Evolutionary conservation across 2,329 filamentous ascomycete species (phyloP), one percentile per base, ranked within the genome.

Genomic region (Boeremia lycopersici): DNA sequence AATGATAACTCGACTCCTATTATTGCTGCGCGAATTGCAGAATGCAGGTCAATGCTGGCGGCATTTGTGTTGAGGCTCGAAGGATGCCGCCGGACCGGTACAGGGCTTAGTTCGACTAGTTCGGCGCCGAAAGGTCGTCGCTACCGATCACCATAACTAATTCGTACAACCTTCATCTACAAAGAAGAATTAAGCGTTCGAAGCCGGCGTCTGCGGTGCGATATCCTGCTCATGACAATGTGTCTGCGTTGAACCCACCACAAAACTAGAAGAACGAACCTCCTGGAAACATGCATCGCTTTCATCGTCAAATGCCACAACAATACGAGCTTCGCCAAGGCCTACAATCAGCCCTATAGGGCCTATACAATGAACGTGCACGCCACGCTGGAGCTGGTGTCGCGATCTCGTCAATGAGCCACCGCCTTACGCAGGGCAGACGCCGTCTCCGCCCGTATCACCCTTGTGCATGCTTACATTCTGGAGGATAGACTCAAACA

Each of bases 341-440:
- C n/a, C 15, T 26, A 25, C 15, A 13, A 13, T n/a, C 39, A 43
- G 33, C 39, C 31, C 43, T 34, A 15, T 28, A 23, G 19, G 19
- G 19, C 19, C 19, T 23, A 23, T 23, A 23, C 17, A 5, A 39
- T 33, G 31, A 26, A 8, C 3, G 8, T 34, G 25, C 15, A 36
- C 41, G 45, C 35, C 35, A 45, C 29, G 25, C 31, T 12, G 35
- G 41, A 29, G 40, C 51, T 35, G 17, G 29, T 15, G 12, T 33
- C 38, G 34, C 28, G 26, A 11, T 11, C 12, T 15, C 15, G 23
- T n/a, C 29, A 38, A 42, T 26, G 13, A 31, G 35, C 35, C 29
- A 36, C 25, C n/a, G 40, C 31, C 42, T 49, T 26, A 42, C 30
- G 46, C 40, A 55, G 17, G 31, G 25, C 52, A 31, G 9, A 8